Conservation (phyloP, 345 rosid species). For the Eucalyptus leucophloia region DNA sequence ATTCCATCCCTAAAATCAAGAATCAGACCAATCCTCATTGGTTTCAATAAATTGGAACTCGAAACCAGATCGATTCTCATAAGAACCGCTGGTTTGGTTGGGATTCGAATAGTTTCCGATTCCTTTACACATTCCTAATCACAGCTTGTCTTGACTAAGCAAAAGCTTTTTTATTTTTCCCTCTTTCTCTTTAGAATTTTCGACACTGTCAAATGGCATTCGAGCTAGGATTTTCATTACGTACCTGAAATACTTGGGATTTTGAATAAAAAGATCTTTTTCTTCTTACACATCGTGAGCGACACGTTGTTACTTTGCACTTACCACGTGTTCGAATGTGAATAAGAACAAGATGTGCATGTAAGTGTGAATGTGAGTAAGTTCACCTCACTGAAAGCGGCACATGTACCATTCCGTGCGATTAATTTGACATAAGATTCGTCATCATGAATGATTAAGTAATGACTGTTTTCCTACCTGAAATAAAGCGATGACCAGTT, state of each 20-base stretch:
- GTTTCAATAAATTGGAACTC: accelerated
- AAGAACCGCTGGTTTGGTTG: accelerated
- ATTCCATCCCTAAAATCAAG: accelerated
- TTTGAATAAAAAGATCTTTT: too few species aligned
- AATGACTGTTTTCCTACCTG: not conserved
- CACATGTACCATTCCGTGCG: not conserved
- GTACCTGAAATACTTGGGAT: not conserved
- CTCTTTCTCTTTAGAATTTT: not conserved
- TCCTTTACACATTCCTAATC: accelerated
- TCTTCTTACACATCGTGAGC: not conserved
- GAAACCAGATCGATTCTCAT: accelerated
- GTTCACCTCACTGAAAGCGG: not conserved
- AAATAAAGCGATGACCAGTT: not conserved
- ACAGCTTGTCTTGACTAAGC: accelerated
- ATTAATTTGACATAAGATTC: not conserved
- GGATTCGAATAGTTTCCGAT: accelerated
- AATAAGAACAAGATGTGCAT: not conserved
- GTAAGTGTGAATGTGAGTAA: not conserved
- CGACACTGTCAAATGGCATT: not conserved
- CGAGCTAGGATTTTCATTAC: not conserved
- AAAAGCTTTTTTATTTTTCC: not conserved
- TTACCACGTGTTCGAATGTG: not conserved
- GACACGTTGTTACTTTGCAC: not conserved
- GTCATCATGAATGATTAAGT: not conserved
- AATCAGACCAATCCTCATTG: accelerated